Base-by-base conservation (phyloP, 2,329 filamentous ascomycete genomes). In the Fusarium sp. region DNA sequence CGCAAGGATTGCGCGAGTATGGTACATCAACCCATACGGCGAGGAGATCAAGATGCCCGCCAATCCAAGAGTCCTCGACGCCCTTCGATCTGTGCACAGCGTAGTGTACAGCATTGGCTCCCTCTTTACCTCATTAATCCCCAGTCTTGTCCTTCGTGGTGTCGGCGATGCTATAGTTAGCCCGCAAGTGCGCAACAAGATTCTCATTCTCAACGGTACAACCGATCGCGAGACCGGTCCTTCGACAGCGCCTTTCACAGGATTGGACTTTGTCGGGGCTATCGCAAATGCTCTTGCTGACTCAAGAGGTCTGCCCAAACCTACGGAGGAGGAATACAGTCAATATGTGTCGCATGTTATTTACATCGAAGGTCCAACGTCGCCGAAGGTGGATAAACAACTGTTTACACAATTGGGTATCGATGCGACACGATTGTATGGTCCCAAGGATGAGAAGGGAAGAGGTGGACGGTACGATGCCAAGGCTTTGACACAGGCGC, bases 11-110 rank as follows among this genome's bases (percentile, higher is more conserved):
- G 87, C 91, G 61, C 86, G 95, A 5, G 88, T 98, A 37, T 98
- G 95, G 94, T 98, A 98, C 84, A 98, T 98, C 84, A 98, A 98
- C 79, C 96, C 96, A 0, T 98, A 98, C 81, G 96, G 96, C n/a
- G 94, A 98, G 80, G 95, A 98, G 82, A 98, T 98, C 75, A 90
- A 92, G 23, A 93, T 95, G 1, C 88, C 91, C 0, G 93, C 94
- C 5, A 98, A 97, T 78, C 91, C 94, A 0, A 91, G 94, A 57
- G 94, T 96, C 0, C 77, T 97, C 0, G 88, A 90, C 12, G 90
- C 94, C 1, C 81, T 98, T 2, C 84, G 85, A 21, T 83, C 84
- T 4, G 88, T 93, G 0, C 88, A 90, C 63, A 91, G 90, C 3
- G 87, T 98, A 13, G 89, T 98, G 50, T 98, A 97, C 83, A 95